phyloP scores from a whole-genome alignment of 176 grass and related monocot genomes.

The Dactylis glomerata region DNA sequence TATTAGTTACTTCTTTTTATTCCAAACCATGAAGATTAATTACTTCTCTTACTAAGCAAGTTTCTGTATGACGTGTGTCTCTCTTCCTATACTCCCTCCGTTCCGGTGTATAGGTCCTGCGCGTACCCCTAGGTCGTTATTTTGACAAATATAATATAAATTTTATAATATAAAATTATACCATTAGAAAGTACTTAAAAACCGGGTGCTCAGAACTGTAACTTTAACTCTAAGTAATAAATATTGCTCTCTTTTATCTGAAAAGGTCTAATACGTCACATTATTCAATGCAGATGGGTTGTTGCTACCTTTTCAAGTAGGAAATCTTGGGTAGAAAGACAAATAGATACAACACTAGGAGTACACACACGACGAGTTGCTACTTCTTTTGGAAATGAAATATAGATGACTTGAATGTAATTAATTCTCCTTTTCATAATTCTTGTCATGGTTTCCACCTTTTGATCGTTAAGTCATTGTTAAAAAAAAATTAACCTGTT shows the following conservation, averaged over 20 bases:
- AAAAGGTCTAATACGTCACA: slow-evolving; percentile 13
- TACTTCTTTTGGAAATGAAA: slow-evolving; percentile 11
- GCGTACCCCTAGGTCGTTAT: too few relatives aligned
- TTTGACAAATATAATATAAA: too few relatives aligned
- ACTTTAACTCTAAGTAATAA: not conserved
- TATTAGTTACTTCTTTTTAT: too few relatives aligned
- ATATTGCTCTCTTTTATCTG: not conserved
- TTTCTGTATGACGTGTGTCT: not conserved
- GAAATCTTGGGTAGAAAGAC: slow-evolving; percentile 20
- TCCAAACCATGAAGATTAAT: not conserved
- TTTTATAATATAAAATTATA: too few relatives aligned
- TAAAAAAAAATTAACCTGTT: too few relatives aligned
- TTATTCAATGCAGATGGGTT: slow-evolving; percentile 28
- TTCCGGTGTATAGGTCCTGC: too few relatives aligned
- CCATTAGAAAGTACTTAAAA: too few relatives aligned
- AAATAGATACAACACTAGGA: not conserved
- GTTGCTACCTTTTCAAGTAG: not conserved
- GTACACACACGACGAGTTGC: slow-evolving; percentile 18
- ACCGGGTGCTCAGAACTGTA: not conserved
- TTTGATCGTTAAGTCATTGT: too few relatives aligned
- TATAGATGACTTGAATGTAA: not conserved
- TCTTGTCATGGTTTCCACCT: too few relatives aligned
- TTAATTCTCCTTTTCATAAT: too few relatives aligned
- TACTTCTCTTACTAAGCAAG: not conserved
- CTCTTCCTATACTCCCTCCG: too few relatives aligned